Evolutionary conservation across 495 filamentous ascomycete species (phyloP).

Genomic region (Penicillium crystallinum): DNA sequence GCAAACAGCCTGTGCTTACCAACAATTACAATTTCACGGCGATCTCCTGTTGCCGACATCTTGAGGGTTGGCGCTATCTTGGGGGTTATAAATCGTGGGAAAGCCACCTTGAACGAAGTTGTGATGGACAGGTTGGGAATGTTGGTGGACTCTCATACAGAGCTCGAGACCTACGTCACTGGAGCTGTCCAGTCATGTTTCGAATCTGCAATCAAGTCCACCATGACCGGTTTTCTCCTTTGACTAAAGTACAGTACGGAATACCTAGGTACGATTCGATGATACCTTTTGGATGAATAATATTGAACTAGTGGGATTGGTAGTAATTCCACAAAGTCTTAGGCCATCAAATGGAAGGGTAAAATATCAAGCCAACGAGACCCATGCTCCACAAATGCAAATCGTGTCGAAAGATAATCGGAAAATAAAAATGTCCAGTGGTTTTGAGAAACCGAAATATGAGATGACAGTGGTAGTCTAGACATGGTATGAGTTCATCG

Average conservation of each 20-base stretch:
- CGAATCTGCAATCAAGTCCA: background rate
- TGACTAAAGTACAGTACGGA: background rate
- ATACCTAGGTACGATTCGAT: background rate
- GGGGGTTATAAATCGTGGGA: slow-evolving; percentile 13
- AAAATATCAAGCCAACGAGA: slow-evolving; percentile 11
- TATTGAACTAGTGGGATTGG: background rate
- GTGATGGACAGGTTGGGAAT: background rate
- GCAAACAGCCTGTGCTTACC: slow-evolving; percentile 42
- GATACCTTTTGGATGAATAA: slow-evolving; percentile 5
- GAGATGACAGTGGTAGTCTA: background rate
- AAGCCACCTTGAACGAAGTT: slow-evolving; percentile 24
- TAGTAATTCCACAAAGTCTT: background rate
- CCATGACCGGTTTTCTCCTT: background rate
- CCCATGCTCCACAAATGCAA: slow-evolving; percentile 27
- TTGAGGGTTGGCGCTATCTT: slow-evolving; percentile 19
- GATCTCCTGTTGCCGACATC: slow-evolving; percentile 35
- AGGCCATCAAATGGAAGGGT: slow-evolving; percentile 5
- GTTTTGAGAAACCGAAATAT: background rate
- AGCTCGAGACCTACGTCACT: slow-evolving; percentile 29
- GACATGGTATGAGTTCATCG: slow-evolving; percentile 18
- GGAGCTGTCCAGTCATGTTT: slow-evolving; percentile 27
- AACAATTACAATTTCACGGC: slow-evolving; percentile 64
- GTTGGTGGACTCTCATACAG: background rate
- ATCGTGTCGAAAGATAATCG: slow-evolving; percentile 8
- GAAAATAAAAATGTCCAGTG: slow-evolving; percentile 1